These are phyloP conservation scores for Cadophora malorum DNA, from an alignment of 2,329 filamentous ascomycete genomes.

Conservation along the genomic window DNA sequence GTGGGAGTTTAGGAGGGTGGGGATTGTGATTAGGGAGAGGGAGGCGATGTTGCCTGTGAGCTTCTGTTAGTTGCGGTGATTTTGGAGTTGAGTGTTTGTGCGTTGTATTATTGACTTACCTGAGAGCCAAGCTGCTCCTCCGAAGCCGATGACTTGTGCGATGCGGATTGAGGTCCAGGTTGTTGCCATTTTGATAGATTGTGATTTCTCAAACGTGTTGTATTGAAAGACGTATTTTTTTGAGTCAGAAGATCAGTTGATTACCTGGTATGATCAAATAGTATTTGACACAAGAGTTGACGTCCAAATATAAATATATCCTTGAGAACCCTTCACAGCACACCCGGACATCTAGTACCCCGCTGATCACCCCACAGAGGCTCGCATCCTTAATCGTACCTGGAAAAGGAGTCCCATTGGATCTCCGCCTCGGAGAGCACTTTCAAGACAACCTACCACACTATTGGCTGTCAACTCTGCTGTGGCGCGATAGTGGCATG, in stretches of 20 bases:
- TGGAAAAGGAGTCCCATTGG: not conserved
- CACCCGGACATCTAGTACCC: not conserved
- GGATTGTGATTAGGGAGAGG: conserved; percentile 25
- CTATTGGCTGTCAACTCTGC: not conserved
- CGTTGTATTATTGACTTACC: conserved; percentile 10
- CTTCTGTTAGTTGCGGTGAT: no score
- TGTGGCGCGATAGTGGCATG: not conserved
- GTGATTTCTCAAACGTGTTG: not conserved
- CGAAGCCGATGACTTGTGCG: conserved; percentile 20
- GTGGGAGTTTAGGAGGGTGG: conserved; percentile 25
- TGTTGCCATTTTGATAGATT: conserved; percentile 13
- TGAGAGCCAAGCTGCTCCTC: conserved; percentile 25
- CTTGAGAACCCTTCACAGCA: not conserved
- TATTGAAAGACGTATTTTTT: not conserved
- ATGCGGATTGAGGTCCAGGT: conserved; percentile 13
- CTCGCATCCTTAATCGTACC: not conserved
- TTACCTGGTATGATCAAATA: no score
- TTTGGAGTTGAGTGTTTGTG: not conserved
- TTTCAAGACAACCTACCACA: not conserved
- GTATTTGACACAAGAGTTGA: not conserved
- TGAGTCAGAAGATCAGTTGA: no score
- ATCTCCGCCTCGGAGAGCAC: not conserved
- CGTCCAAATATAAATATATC: not conserved
- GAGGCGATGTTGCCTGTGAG: conserved; percentile 29
- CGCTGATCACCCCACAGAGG: not conserved